Conservation (phyloP, 495 filamentous ascomycete species). For the Penicillium taxi region DNA sequence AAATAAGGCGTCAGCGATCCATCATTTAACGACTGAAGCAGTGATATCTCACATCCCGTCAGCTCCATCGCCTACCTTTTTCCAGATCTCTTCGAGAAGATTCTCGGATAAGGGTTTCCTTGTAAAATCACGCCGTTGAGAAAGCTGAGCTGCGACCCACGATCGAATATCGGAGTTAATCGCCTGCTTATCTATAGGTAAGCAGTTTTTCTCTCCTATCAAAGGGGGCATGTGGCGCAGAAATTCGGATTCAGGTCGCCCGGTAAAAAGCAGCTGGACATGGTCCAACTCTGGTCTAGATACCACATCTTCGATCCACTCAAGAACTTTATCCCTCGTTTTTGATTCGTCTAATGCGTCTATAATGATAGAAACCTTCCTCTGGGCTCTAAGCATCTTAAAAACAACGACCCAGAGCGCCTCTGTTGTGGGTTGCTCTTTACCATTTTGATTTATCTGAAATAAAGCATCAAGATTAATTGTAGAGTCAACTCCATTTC, state of each 20-base stretch:
- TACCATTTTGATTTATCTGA: slow-evolving; percentile 13
- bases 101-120: slow-evolving; percentile 10
- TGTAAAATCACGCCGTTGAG: slow-evolving; percentile 17
- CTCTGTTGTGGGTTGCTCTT: slow-evolving; percentile 10
- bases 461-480: slow-evolving; percentile 12
- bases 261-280: slow-evolving; percentile 20
- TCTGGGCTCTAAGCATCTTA: slow-evolving; percentile 13
- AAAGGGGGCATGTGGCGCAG: slow-evolving; percentile 5
- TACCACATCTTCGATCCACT: slow-evolving; percentile 14
- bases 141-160: slow-evolving; percentile 18
- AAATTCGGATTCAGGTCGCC: slow-evolving; percentile 25
- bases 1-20: slow-evolving; percentile 4
- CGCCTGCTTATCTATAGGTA: slow-evolving; percentile 10
- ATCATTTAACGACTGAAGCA: slow-evolving; percentile 6
- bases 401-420: slow-evolving; percentile 7
- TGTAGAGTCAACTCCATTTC: slow-evolving; percentile 2
- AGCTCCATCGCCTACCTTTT: slow-evolving; percentile 16
- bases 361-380: slow-evolving; percentile 13
- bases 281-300: slow-evolving; percentile 7
- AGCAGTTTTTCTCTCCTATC: slow-evolving; percentile 11
- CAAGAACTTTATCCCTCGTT: slow-evolving; percentile 13
- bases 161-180: slow-evolving; percentile 22
- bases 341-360: slow-evolving; percentile 27
- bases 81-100: slow-evolving; percentile 13
- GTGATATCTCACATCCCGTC: slow-evolving; percentile 28